These are phyloP conservation scores for Artomyces pyxidatus DNA, from an alignment of 768 basidiomycete species.

Conservation along the genomic window DNA sequence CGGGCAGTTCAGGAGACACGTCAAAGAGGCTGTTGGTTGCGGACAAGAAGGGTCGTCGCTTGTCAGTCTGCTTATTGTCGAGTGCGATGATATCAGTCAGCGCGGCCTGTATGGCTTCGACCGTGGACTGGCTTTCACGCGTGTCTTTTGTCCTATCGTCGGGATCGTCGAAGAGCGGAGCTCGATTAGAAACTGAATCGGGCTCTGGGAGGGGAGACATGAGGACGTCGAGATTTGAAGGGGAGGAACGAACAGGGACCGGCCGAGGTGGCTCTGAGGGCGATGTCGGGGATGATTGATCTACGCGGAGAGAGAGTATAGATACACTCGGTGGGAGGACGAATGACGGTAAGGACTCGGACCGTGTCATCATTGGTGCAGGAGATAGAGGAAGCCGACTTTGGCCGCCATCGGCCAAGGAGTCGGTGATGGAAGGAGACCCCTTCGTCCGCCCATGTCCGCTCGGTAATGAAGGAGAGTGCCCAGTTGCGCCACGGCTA, in stretches of 20 bases:
- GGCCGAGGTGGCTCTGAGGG: conserved; percentile 5
- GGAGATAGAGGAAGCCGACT: conserved; percentile 1
- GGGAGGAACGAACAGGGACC: conserved; percentile 20
- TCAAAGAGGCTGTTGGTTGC: conserved; percentile 1
- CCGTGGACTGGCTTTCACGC: conserved; percentile 65
- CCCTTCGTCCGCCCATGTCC: neutral
- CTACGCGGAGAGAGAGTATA: neutral
- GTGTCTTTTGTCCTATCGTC: conserved; percentile 52
- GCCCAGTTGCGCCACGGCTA: conserved; percentile 4
- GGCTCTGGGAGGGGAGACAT: conserved; percentile 62
- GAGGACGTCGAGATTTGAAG: conserved; percentile 70
- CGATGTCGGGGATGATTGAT: conserved; percentile 3
- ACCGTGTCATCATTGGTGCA: conserved; percentile 9
- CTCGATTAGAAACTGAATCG: conserved; percentile 47
- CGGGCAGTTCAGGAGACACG: neutral
- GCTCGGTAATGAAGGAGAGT: neutral
- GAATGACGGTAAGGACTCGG: conserved; percentile 16
- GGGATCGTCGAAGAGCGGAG: conserved; percentile 76
- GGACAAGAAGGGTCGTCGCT: neutral
- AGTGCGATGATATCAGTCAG: conserved; percentile 92
- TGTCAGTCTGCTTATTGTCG: conserved; percentile 45
- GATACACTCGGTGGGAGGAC: conserved; percentile 3
- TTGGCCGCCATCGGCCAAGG: neutral
- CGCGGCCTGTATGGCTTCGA: conserved; percentile 96
- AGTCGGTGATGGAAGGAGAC: conserved; percentile 6